Conservation (phyloP, 495 filamentous ascomycete species). For the Tuber indicum region DNA sequence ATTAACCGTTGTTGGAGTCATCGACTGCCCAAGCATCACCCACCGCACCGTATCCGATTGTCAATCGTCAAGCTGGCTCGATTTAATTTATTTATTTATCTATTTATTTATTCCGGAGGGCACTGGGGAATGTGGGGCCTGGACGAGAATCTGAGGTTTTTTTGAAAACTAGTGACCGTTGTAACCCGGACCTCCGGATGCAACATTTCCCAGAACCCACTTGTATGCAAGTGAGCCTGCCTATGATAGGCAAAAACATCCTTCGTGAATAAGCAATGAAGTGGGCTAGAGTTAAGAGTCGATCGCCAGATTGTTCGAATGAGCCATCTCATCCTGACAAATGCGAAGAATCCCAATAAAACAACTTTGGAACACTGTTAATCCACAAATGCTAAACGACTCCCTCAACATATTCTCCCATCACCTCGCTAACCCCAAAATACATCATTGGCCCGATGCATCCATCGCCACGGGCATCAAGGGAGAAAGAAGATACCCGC, state of each 20-base stretch:
- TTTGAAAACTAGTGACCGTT: neutral
- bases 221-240: neutral
- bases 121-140: no score
- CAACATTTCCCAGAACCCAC: neutral
- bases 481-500: neutral
- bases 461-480: neutral
- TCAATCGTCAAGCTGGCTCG: no score
- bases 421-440: neutral
- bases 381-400: neutral
- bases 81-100: no score
- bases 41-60: no score
- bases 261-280: neutral
- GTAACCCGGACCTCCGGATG: neutral
- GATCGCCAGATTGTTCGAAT: no score
- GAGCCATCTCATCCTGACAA: neutral
- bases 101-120: no score
- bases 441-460: neutral
- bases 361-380: neutral
- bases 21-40: no score
- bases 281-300: neutral
- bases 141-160: neutral
- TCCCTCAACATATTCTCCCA: neutral
- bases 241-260: neutral
- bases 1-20: no score
- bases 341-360: neutral